A percentile compares a stretch with the other conserved stretches of the same genome.
These are phyloP conservation scores for Magnusiomyces paraingens DNA, from an alignment of 1,139 yeast species.

Conservation along the genomic window DNA sequence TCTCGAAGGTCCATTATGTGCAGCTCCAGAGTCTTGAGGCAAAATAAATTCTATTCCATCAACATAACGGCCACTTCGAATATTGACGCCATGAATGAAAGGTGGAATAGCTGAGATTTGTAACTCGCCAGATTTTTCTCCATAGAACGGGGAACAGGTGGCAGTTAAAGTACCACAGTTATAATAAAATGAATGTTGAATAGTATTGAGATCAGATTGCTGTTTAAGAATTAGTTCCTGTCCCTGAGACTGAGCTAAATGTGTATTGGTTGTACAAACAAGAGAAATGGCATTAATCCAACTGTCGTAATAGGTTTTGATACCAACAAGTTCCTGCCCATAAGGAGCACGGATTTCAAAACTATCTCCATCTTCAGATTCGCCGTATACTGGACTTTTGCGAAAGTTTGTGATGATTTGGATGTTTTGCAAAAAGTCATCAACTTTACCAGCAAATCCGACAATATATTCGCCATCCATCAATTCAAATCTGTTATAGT, in stretches of 20 bases:
- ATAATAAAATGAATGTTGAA: slow-evolving; percentile 2
- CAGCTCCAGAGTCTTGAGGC: slow-evolving; percentile 3
- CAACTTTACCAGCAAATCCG: slow-evolving; percentile 61
- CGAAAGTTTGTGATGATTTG: slow-evolving; percentile 51
- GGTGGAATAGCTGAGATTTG: slow-evolving; percentile 18
- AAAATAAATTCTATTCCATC: slow-evolving; percentile 57
- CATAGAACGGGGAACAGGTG: not conserved
- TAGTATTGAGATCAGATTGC: not conserved
- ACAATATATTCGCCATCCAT: slow-evolving; percentile 51
- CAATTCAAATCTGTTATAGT: slow-evolving; percentile 52
- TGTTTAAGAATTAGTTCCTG: not conserved
- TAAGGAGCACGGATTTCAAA: slow-evolving; percentile 55
- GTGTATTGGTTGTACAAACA: slow-evolving; percentile 34
- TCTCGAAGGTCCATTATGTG: not conserved
- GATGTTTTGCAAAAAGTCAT: slow-evolving; percentile 86
- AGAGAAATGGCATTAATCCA: slow-evolving; percentile 77
- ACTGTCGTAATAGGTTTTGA: slow-evolving; percentile 55
- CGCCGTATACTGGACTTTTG: slow-evolving; percentile 46
- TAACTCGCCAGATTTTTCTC: no score
- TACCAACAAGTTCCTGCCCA: slow-evolving; percentile 54
- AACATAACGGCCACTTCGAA: slow-evolving; percentile 66
- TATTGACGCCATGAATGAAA: slow-evolving; percentile 45
- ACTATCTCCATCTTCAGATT: slow-evolving; percentile 62
- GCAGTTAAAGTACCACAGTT: slow-evolving; percentile 27
- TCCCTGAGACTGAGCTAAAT: slow-evolving; percentile 3